A percentile compares a stretch with the other conserved stretches of the same genome.
phyloP scores from a whole-genome alignment of 2,329 filamentous ascomycete species.

The Trichoderma sp. region DNA sequence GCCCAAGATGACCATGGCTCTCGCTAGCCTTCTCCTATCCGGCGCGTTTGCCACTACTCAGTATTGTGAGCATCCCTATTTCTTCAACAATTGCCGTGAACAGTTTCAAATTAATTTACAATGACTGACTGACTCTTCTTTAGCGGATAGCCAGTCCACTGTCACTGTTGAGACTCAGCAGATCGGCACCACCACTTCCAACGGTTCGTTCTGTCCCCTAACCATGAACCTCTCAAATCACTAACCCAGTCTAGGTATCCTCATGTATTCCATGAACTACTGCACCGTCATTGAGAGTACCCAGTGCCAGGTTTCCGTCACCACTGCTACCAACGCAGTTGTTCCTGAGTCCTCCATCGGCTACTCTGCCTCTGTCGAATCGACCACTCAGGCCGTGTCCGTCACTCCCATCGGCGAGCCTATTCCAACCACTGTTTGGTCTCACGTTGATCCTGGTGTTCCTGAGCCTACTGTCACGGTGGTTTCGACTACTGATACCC shows the following conservation, averaged over 20 bases:
- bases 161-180: conserved; percentile 33
- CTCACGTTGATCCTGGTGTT: neutral
- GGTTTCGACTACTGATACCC: conserved; percentile 20
- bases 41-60: conserved; percentile 13
- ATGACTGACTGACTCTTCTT: conserved; percentile 5
- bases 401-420: neutral
- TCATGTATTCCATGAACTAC: conserved; percentile 38
- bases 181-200: conserved; percentile 33
- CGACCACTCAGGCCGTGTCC: neutral
- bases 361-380: conserved; percentile 4
- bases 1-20: conserved; percentile 31
- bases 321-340: conserved; percentile 26
- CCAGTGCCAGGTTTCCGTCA: conserved; percentile 33
- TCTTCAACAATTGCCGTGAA: neutral
- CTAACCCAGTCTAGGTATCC: conserved; percentile 27
- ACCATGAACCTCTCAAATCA: neutral
- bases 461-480: conserved; percentile 21
- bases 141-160: conserved; percentile 32
- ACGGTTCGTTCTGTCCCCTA: conserved; percentile 28
- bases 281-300: conserved; percentile 38
- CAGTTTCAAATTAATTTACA: neutral
- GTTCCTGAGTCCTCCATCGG: conserved; percentile 20
- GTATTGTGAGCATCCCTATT: conserved; percentile 3
- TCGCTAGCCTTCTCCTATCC: conserved; percentile 26
- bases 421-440: neutral